Percentiles rank a stretch among this genome's conserved stretches.
Evolutionary conservation across 495 filamentous ascomycete species (phyloP).

Genomic region (Daldinia bambusicola): DNA sequence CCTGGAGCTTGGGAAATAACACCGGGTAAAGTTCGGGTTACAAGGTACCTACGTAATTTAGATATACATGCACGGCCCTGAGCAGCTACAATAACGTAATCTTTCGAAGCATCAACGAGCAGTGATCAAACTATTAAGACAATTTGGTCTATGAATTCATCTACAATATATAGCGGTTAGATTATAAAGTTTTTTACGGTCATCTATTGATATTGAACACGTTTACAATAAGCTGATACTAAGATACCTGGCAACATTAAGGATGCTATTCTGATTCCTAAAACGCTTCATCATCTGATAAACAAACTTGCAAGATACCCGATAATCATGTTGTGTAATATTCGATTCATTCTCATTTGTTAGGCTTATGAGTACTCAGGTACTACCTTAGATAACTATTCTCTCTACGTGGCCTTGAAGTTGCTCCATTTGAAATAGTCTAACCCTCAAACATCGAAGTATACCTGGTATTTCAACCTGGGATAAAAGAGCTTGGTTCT

Average conservation of each 20-base stretch:
- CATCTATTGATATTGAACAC: neutral
- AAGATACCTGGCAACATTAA: neutral
- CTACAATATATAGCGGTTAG: no score
- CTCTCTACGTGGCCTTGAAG: neutral
- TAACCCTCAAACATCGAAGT: neutral
- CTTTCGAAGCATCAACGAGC: no score
- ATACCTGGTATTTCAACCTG: neutral
- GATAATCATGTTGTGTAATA: neutral
- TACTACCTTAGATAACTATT: neutral
- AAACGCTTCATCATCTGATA: neutral
- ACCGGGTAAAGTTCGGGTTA: slow-evolving; percentile 35
- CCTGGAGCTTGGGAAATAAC: slow-evolving; percentile 7
- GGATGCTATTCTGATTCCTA: neutral
- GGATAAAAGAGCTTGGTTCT: neutral
- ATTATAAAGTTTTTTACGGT: no score
- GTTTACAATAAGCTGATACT: neutral
- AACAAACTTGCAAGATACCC: neutral
- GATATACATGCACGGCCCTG: neutral
- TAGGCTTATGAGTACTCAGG: neutral
- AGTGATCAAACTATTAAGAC: no score
- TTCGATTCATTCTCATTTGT: neutral
- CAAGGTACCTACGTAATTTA: no score
- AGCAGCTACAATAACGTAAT: no score
- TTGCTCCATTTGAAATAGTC: neutral
- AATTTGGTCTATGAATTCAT: no score